Conservation (phyloP, 2,329 filamentous ascomycete species). For the Camptophora hylomeconis region DNA sequence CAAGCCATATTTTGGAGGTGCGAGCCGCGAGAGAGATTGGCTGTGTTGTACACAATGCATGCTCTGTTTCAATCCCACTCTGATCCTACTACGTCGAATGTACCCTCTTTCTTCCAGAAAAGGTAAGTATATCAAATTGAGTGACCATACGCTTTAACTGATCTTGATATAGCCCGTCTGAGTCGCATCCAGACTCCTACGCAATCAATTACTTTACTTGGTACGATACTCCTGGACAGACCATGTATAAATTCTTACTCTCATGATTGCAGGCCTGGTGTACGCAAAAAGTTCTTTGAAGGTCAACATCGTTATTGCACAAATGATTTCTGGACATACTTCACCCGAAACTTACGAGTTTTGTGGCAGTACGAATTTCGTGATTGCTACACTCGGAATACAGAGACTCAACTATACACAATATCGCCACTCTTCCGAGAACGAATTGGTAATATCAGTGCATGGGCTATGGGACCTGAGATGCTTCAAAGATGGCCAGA, state of each 20-base stretch:
- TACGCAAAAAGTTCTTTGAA: constrained; percentile 16
- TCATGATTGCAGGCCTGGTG: no score
- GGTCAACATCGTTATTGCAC: constrained; percentile 15
- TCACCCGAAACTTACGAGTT: constrained; percentile 10
- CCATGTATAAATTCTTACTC: no score
- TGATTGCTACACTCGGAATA: constrained; percentile 15
- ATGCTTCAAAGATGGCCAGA: constrained; percentile 15
- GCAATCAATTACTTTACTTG: constrained; percentile 16
- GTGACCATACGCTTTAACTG: no score
- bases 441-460: constrained; percentile 13
- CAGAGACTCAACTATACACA: constrained; percentile 14
- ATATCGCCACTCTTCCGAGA: constrained; percentile 14
- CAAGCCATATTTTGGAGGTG: constrained; percentile 11
- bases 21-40: constrained; percentile 12
- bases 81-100: constrained; percentile 8
- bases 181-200: constrained; percentile 15
- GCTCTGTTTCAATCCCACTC: constrained; percentile 14
- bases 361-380: constrained; percentile 16
- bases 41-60: constrained; percentile 14
- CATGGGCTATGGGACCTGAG: constrained; percentile 14
- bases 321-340: constrained; percentile 14
- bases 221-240: no score
- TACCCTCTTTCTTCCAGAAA: constrained; percentile 15
- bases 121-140: constrained; percentile 13
- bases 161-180: no score